These are phyloP conservation scores for Fragaria ananassa DNA, from an alignment of 306 rosid species.

Conservation along the genomic window DNA sequence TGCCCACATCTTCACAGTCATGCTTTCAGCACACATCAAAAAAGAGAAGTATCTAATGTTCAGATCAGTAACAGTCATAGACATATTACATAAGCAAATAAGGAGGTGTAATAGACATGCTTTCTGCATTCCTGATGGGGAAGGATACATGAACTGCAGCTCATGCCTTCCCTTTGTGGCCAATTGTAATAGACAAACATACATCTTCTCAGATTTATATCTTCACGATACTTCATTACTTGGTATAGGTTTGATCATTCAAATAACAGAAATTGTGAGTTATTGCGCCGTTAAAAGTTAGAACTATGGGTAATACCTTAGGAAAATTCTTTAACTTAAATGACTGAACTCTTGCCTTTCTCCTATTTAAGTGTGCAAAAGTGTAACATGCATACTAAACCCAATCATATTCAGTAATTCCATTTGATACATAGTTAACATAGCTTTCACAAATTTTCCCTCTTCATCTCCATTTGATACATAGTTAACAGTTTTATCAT, in stretches of 20 bases:
- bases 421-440: too few relatives aligned
- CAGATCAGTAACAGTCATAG: background rate
- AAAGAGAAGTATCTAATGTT: background rate
- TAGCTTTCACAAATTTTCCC: background rate
- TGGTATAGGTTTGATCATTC: background rate
- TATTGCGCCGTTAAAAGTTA: background rate
- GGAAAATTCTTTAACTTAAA: background rate
- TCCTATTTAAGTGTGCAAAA: background rate
- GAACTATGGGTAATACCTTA: background rate
- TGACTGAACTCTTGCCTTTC: background rate
- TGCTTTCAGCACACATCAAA: background rate
- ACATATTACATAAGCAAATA: background rate
- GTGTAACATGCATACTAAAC: background rate
- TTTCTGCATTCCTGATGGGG: background rate
- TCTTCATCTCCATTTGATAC: background rate
- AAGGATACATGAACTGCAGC: too few relatives aligned
- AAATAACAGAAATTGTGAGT: constrained; percentile 4
- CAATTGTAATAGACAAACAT: background rate
- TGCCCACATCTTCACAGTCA: background rate
- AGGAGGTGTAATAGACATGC: background rate
- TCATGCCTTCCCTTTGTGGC: too few relatives aligned
- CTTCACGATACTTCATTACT: background rate
- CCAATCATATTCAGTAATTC: background rate
- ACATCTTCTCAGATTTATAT: background rate
- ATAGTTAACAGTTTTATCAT: background rate